These are phyloP conservation scores for Dryas alaskensis DNA, from an alignment of 306 rosid species.

Conservation along the genomic window DNA sequence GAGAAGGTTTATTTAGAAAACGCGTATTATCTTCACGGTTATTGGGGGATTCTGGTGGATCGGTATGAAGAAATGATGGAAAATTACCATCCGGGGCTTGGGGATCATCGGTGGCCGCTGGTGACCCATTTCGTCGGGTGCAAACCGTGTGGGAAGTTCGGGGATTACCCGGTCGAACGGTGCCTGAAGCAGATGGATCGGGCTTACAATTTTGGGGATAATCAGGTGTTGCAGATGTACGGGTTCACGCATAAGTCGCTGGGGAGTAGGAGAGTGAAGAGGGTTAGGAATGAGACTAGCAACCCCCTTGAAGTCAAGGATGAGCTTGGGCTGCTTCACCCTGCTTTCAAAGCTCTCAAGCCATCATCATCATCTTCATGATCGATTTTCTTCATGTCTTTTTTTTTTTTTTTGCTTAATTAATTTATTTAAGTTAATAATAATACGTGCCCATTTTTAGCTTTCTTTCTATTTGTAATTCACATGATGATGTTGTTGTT, in stretches of 20 bases:
- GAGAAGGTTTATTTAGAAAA: constrained; percentile 69
- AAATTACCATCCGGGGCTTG: constrained; percentile 75
- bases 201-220: constrained; percentile 83
- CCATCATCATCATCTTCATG: constrained; percentile 30
- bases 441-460: constrained; percentile 19
- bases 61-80: constrained; percentile 74
- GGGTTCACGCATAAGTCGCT: constrained; percentile 71
- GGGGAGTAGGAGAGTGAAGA: constrained; percentile 60
- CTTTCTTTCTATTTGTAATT: background rate
- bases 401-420: background rate
- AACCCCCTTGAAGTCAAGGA: constrained; percentile 68
- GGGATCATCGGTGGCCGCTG: constrained; percentile 89
- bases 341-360: constrained; percentile 60
- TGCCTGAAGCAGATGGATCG: constrained; percentile 89
- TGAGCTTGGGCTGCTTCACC: constrained; percentile 79
- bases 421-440: background rate
- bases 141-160: constrained; percentile 89
- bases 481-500: background rate
- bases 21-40: constrained; percentile 72
- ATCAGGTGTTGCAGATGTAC: constrained; percentile 80
- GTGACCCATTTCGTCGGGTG: constrained; percentile 96
- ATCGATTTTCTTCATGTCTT: background rate
- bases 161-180: constrained; percentile 82
- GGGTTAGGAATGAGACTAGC: constrained; percentile 63
- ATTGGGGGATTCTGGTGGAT: constrained; percentile 90